Evolutionary conservation across 176 grass and related monocot genomes (phyloP).

Genomic region (Aegilops tauschii): DNA sequence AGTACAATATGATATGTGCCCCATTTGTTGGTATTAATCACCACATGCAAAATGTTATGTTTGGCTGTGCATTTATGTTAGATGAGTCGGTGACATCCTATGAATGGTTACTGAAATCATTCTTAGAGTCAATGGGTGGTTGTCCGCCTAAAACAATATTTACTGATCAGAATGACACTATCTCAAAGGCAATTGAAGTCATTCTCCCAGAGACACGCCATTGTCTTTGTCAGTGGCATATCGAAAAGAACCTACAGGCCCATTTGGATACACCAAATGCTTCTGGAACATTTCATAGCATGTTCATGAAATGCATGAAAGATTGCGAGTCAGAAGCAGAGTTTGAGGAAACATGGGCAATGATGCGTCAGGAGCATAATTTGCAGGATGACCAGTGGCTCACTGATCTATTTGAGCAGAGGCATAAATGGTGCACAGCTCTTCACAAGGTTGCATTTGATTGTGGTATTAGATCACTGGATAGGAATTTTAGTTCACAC

Average conservation of each 20-base stretch:
- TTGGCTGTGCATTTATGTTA: slow-evolving; percentile 76
- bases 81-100: slow-evolving; percentile 61
- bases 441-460: slow-evolving; percentile 75
- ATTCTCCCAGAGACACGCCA: slow-evolving; percentile 57
- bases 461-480: slow-evolving; percentile 50
- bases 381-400: slow-evolving; percentile 68
- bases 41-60: slow-evolving; percentile 59
- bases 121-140: slow-evolving; percentile 72
- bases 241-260: slow-evolving; percentile 53
- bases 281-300: slow-evolving; percentile 49
- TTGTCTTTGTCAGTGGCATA: slow-evolving; percentile 54
- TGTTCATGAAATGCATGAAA: slow-evolving; percentile 69
- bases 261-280: slow-evolving; percentile 57
- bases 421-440: slow-evolving; percentile 71
- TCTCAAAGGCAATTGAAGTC: slow-evolving; percentile 61
- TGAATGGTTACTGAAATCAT: slow-evolving; percentile 75
- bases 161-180: slow-evolving; percentile 61
- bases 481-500: slow-evolving; percentile 45
- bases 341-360: slow-evolving; percentile 66
- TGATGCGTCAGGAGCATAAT: slow-evolving; percentile 53
- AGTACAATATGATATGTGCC: slow-evolving; percentile 68
- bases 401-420: slow-evolving; percentile 55
- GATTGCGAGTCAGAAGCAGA: slow-evolving; percentile 65
- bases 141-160: slow-evolving; percentile 66
- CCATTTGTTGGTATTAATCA: slow-evolving; percentile 79